Conservation (phyloP, 345 rosid genomes). For the Brassica cretica region DNA sequence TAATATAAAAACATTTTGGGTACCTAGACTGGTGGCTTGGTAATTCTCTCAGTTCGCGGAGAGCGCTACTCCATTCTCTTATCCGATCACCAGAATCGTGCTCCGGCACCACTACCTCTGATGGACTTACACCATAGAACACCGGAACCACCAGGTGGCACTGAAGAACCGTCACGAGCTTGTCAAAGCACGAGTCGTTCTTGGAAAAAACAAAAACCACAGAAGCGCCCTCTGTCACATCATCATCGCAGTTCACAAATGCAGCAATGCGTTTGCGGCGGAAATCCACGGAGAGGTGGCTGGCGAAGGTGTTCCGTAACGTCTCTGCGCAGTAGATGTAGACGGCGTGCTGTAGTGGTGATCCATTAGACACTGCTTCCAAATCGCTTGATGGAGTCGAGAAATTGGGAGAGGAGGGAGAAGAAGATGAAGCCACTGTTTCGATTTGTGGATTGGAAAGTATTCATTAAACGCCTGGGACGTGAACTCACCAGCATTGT, state of each 20-base stretch:
- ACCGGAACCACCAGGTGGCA: slow-evolving; percentile 23
- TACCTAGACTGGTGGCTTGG: slow-evolving; percentile 10
- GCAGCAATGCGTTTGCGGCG: neutral
- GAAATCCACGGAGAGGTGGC: neutral
- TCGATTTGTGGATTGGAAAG: neutral
- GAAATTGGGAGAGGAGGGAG: neutral
- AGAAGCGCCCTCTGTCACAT: neutral
- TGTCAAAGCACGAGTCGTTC: neutral
- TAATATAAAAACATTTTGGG: no score
- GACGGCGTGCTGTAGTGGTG: neutral
- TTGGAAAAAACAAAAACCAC: slow-evolving; percentile 13
- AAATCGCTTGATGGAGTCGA: neutral
- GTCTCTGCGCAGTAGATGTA: neutral
- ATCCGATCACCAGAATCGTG: neutral
- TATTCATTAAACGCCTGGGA: no score
- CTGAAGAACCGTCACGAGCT: neutral
- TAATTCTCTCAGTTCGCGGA: neutral
- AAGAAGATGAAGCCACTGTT: neutral
- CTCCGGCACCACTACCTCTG: neutral
- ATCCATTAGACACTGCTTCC: neutral
- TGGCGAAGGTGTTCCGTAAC: neutral
- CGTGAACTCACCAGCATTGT: no score
- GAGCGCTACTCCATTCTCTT: neutral
- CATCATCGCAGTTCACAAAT: neutral
- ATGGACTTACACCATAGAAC: slow-evolving; percentile 21